phyloP scores from a whole-genome alignment of 805 yeast genomes.

The Ogataea minuta region DNA sequence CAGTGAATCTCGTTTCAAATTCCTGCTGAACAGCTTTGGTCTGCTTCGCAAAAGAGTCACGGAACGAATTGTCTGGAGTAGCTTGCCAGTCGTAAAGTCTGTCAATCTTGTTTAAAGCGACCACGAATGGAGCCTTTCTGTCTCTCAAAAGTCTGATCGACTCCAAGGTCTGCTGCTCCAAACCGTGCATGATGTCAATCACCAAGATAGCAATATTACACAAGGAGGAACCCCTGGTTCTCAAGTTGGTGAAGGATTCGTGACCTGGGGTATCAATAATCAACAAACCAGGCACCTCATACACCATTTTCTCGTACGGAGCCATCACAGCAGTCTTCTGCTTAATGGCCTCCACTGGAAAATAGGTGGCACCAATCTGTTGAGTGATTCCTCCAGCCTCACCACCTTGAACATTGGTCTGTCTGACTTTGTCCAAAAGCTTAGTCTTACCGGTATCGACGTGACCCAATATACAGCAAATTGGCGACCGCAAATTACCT shows the following conservation, averaged over 20 bases:
- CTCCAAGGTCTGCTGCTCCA: slow-evolving; percentile 96
- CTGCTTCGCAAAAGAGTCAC: slow-evolving; percentile 88
- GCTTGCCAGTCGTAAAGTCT: slow-evolving; percentile 94
- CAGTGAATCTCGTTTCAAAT: slow-evolving; percentile 81
- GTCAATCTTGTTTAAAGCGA: slow-evolving; percentile 96
- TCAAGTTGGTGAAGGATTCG: slow-evolving; percentile 96
- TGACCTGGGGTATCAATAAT: slow-evolving; percentile 99
- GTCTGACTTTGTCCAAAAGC: slow-evolving; percentile 93
- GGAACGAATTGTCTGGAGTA: slow-evolving; percentile 89
- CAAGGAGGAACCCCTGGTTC: slow-evolving; percentile 97
- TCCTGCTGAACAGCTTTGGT: slow-evolving; percentile 83
- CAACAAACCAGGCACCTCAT: slow-evolving; percentile 95
- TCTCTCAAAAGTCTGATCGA: slow-evolving; percentile 89
- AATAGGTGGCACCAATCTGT: slow-evolving; percentile 99
- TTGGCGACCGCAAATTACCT: slow-evolving; percentile 88
- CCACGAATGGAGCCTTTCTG: slow-evolving; percentile 96
- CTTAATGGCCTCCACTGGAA: slow-evolving; percentile 93
- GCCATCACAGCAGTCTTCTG: slow-evolving; percentile 92
- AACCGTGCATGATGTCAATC: slow-evolving; percentile 98
- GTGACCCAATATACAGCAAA: slow-evolving; percentile 98
- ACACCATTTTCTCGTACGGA: slow-evolving; percentile 75
- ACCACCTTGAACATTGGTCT: slow-evolving; percentile 99
- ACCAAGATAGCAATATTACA: slow-evolving; percentile 99
- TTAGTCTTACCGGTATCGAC: slow-evolving; percentile 99
- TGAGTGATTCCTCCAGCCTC: slow-evolving; percentile 99